phyloP scores from a whole-genome alignment of 2,329 filamentous ascomycete species.

The Sclerotinia minor region DNA sequence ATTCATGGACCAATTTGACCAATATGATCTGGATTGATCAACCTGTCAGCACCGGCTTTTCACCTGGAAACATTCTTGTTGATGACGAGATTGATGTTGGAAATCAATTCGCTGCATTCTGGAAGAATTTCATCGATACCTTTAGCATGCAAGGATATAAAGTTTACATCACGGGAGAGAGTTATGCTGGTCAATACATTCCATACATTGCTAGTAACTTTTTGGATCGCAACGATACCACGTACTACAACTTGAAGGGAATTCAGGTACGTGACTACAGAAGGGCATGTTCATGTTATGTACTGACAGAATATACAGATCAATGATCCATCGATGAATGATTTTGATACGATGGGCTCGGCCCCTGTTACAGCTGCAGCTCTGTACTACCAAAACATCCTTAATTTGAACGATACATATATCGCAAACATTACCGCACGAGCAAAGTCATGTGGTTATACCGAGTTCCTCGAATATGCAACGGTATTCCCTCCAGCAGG shows the following conservation, averaged over 20 bases:
- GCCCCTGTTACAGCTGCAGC: conserved; percentile 51
- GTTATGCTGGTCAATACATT: conserved; percentile 54
- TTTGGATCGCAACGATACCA: conserved; percentile 50
- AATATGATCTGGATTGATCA: conserved; percentile 40
- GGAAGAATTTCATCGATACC: conserved; percentile 61
- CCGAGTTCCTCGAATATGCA: conserved; percentile 49
- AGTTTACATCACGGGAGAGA: conserved; percentile 65
- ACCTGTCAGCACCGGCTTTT: conserved; percentile 50
- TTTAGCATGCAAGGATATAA: conserved; percentile 57
- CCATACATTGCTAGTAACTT: conserved; percentile 53
- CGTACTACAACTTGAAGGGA: conserved; percentile 59
- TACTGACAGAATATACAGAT: conserved; percentile 41
- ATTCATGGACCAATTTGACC: conserved; percentile 38
- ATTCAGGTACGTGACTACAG: conserved; percentile 45
- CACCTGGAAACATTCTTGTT: conserved; percentile 53
- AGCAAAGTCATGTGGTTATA: conserved; percentile 54
- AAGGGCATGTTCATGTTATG: neutral
- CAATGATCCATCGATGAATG: conserved; percentile 56
- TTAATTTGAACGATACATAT: conserved; percentile 55
- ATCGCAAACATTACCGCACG: conserved; percentile 48
- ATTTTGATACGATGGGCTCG: conserved; percentile 38
- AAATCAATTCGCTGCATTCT: conserved; percentile 59
- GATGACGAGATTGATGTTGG: conserved; percentile 55
- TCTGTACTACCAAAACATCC: conserved; percentile 51
- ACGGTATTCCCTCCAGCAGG: conserved; percentile 59